Evolutionary conservation across 768 basidiomycete genomes (phyloP), one percentile per base, ranked within the genome.

Genomic region (Clavulina sp.): DNA sequence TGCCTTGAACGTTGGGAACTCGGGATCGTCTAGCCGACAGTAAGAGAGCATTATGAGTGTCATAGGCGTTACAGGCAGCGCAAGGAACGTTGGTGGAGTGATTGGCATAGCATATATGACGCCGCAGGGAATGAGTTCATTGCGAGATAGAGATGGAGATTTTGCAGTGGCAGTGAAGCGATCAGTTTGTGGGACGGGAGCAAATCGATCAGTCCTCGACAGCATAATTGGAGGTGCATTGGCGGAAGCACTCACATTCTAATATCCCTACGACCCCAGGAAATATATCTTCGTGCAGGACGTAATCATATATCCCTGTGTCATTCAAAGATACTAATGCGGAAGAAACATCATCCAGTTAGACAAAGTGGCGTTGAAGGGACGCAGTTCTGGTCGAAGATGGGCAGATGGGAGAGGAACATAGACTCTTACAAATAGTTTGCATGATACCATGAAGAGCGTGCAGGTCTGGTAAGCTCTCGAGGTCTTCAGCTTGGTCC

Each of bases 251-350:
- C 18, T 68, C 56, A 93, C 92, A 99, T 73, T 99, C 95, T 56
- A 99, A 78, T 73, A 97, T 93, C 43, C 92, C 91, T 38, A 92
- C 78, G 46, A 96, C 85, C 47, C 87, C 89, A 57, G 84, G 76
- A 67, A 95, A 97, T 50, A 89, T 68, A 33, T 91, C 84, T 60
- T 97, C 92, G 52, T 87, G 81, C 34, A 97, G 73, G 57, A 99
- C 83, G 62, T 91, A 84, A 66, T 99, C 93, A 63, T 92, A 92
- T 64, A 99, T 76, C 36, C 73, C 73, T 63, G 91, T 89, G 65
- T 99, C 95, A 63, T 96, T 96, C 61, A 96, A 74, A 71, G 88
- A 78, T 56, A 99, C 91, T 95, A 61, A n/a, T n/a, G n/a, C n/a
- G n/a, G n/a, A n/a, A n/a, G n/a, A n/a, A n/a, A n/a, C 13, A 46